Conservation (phyloP, 176 grass and related monocot genomes). For the Oryza glaberrima region DNA sequence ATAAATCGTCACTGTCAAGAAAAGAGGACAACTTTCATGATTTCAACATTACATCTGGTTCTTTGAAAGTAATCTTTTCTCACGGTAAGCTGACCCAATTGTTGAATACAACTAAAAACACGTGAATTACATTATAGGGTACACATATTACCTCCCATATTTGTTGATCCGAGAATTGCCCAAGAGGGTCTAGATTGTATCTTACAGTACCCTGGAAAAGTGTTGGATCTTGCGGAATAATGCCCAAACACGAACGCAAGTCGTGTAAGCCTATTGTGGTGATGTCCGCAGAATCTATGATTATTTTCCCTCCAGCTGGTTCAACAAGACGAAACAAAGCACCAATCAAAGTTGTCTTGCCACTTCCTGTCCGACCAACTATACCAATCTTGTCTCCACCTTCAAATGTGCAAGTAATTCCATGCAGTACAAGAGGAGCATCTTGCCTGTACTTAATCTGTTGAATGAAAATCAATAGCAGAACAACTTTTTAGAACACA, state of each 20-base stretch:
- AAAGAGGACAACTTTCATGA: not conserved
- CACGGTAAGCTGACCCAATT: conserved; percentile 9
- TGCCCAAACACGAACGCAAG: conserved; percentile 79
- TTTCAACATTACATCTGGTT: conserved; percentile 24
- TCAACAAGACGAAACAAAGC: conserved; percentile 93
- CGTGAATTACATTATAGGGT: not conserved
- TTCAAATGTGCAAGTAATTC: conserved; percentile 85
- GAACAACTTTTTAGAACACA: not conserved
- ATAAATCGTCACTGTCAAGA: not conserved
- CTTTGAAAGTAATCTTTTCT: not conserved
- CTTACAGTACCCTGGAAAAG: conserved; percentile 86
- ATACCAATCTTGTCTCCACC: conserved; percentile 88
- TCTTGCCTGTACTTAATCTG: conserved; percentile 86
- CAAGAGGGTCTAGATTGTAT: conserved; percentile 85
- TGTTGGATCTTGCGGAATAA: conserved; percentile 96
- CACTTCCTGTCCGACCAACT: conserved; percentile 90
- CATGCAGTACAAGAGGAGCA: conserved; percentile 69
- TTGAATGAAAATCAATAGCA: conserved; percentile 39
- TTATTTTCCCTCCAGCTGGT: conserved; percentile 77
- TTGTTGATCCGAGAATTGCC: conserved; percentile 63
- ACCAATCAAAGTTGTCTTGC: conserved; percentile 91
- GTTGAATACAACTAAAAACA: not conserved
- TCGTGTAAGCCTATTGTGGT: conserved; percentile 77
- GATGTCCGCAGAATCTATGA: conserved; percentile 70
- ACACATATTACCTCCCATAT: conserved; percentile 80